phyloP scores from a whole-genome alignment of 2,329 filamentous ascomycete species.

The Teratosphaeria epicoccoides region DNA sequence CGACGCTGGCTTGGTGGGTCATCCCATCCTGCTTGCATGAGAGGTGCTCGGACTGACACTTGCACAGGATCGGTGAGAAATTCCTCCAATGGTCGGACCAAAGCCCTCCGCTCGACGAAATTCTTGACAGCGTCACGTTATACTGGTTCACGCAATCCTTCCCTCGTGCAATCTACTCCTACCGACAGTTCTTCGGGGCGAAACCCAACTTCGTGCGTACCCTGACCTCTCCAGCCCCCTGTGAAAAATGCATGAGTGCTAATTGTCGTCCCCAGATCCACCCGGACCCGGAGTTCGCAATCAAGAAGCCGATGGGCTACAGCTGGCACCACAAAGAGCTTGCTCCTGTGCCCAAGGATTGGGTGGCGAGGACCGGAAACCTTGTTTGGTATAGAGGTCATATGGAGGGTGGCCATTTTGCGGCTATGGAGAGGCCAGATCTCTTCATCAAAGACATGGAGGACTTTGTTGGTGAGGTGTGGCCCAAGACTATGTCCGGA shows the following conservation, averaged over 20 bases:
- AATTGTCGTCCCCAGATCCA: too few relatives aligned
- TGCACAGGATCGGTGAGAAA: slow-evolving; percentile 44
- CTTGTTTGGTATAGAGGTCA: slow-evolving; percentile 31
- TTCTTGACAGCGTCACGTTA: slow-evolving; percentile 41
- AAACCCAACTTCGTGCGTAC: slow-evolving; percentile 15
- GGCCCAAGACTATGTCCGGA: slow-evolving; percentile 14
- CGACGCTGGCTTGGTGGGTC: slow-evolving; percentile 42
- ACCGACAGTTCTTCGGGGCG: slow-evolving; percentile 29
- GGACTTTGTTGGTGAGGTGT: slow-evolving; percentile 21
- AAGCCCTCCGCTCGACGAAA: slow-evolving; percentile 29
- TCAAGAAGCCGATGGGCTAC: slow-evolving; percentile 35
- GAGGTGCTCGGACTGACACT: neutral
- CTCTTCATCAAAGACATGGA: slow-evolving; percentile 23
- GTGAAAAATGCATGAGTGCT: too few relatives aligned
- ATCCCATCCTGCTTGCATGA: neutral
- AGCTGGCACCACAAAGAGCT: slow-evolving; percentile 36
- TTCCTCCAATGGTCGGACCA: slow-evolving; percentile 44
- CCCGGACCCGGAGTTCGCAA: slow-evolving; percentile 14
- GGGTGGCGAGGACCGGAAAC: slow-evolving; percentile 29
- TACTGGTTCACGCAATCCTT: slow-evolving; percentile 44
- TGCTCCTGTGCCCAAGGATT: slow-evolving; percentile 27
- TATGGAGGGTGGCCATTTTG: slow-evolving; percentile 31
- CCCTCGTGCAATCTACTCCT: slow-evolving; percentile 37
- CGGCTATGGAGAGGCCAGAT: slow-evolving; percentile 25
- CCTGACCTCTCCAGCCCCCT: too few relatives aligned